These are phyloP conservation scores for Glycyrrhiza uralensis DNA, from an alignment of 306 rosid species.

Conservation along the genomic window DNA sequence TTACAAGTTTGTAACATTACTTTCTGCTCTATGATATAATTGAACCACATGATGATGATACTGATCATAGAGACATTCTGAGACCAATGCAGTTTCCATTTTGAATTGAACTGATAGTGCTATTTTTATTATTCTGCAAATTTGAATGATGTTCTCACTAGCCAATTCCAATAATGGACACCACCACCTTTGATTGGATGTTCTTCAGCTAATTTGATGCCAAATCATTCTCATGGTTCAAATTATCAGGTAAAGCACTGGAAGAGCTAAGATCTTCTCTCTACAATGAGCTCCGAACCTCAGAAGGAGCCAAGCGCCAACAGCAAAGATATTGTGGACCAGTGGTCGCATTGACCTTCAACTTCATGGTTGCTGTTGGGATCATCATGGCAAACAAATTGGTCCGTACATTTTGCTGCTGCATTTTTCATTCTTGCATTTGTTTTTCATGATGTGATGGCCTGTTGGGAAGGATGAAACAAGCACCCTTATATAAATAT, in stretches of 20 bases:
- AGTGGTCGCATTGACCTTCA: constrained; percentile 69
- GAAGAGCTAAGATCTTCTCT: constrained; percentile 79
- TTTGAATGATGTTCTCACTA: not conserved
- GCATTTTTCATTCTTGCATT: not conserved
- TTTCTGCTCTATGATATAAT: constrained; percentile 13
- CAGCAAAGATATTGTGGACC: constrained; percentile 90
- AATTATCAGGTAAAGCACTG: constrained; percentile 69
- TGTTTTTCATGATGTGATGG: not conserved
- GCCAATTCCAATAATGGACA: not conserved
- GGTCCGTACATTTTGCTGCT: constrained; percentile 27
- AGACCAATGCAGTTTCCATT: not conserved
- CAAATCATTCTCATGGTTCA: not conserved
- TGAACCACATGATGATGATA: not conserved
- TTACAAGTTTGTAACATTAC: not conserved
- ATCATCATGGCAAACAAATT: constrained; percentile 81
- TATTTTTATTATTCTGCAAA: not conserved
- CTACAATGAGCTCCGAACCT: constrained; percentile 80
- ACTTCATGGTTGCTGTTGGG: constrained; percentile 69
- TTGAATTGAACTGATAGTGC: not conserved
- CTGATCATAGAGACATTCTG: not conserved
- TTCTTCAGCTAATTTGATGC: not conserved
- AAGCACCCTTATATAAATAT: too few relatives aligned
- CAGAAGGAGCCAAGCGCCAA: constrained; percentile 93
- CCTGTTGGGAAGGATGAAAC: not conserved
- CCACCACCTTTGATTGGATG: constrained; percentile 1